These are phyloP conservation scores for Lathyrus aphaca DNA, from an alignment of 306 rosid species.

Conservation along the genomic window DNA sequence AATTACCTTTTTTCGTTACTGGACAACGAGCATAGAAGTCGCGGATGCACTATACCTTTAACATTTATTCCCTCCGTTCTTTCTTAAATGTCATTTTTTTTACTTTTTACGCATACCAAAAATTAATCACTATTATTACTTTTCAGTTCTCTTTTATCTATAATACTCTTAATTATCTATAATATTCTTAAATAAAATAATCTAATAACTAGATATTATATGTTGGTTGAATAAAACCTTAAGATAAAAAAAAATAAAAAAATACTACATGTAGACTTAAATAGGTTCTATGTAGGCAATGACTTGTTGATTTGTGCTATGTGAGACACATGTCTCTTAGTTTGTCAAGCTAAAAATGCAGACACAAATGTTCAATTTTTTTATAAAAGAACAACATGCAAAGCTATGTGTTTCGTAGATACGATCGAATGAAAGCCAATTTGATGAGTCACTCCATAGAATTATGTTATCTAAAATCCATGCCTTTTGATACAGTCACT, in stretches of 20 bases:
- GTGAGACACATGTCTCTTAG: constrained; percentile 29
- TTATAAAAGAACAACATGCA: background rate
- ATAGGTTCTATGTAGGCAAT: background rate
- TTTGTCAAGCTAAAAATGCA: background rate
- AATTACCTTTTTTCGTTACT: too few species aligned
- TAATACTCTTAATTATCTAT: too few species aligned
- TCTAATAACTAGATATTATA: background rate
- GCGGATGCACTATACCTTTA: too few species aligned
- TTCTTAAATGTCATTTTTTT: too few species aligned
- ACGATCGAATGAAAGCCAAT: background rate
- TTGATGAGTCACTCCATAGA: constrained; percentile 6
- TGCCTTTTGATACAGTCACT: constrained; percentile 26
- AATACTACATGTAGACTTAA: constrained; percentile 2
- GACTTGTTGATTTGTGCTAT: background rate
- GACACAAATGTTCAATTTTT: background rate
- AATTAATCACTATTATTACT: too few species aligned
- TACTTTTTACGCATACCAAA: too few species aligned
- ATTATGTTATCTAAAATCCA: constrained; percentile 11
- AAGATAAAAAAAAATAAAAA: background rate
- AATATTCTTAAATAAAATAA: background rate
- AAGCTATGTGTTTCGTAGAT: constrained; percentile 23
- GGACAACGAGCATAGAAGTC: too few species aligned
- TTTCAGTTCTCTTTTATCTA: too few species aligned
- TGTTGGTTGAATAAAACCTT: background rate
- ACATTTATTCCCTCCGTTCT: too few species aligned